Conservation (phyloP, 768 basidiomycete genomes). For the Mycena epipterygia region DNA sequence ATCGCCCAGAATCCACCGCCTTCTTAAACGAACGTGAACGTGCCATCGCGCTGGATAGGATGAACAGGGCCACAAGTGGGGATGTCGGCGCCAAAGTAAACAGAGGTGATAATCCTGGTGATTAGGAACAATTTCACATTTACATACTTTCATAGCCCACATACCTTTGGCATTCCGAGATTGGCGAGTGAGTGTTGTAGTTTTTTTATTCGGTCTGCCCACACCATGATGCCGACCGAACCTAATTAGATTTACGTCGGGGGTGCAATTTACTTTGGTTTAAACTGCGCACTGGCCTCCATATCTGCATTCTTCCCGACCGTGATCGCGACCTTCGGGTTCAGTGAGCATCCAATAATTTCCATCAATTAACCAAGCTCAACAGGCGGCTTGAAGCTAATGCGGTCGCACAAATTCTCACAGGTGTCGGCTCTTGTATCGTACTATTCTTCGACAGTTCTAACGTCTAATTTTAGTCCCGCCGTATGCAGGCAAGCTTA, state of each 20-base stretch:
- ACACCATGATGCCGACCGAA: background rate
- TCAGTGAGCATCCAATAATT: slow-evolving; percentile 59
- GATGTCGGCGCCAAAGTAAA: slow-evolving; percentile 77
- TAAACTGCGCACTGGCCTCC: slow-evolving; percentile 83
- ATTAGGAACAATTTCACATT: slow-evolving; percentile 47
- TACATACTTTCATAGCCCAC: slow-evolving; percentile 70
- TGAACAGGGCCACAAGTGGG: slow-evolving; percentile 74
- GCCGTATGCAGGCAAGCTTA: slow-evolving; percentile 67
- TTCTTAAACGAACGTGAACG: slow-evolving; percentile 62
- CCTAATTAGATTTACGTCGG: slow-evolving; percentile 66
- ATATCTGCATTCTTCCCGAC: slow-evolving; percentile 89
- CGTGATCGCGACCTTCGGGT: slow-evolving; percentile 81
- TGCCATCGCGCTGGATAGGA: slow-evolving; percentile 73
- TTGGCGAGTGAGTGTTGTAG: slow-evolving; percentile 68
- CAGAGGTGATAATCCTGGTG: slow-evolving; percentile 56
- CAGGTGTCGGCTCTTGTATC: slow-evolving; percentile 39
- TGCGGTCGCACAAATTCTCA: slow-evolving; percentile 78
- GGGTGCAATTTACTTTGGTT: slow-evolving; percentile 83
- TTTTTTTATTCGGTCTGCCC: background rate
- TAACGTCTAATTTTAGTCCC: slow-evolving; percentile 60
- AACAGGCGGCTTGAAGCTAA: slow-evolving; percentile 57
- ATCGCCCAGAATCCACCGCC: slow-evolving; percentile 68
- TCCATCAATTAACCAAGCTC: background rate
- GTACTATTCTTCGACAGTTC: background rate
- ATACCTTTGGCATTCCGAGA: slow-evolving; percentile 79